Percentiles rank a stretch among this genome's conserved stretches.
Conservation (phyloP, 2,329 filamentous ascomycete species). For the Microcera coccophila region DNA sequence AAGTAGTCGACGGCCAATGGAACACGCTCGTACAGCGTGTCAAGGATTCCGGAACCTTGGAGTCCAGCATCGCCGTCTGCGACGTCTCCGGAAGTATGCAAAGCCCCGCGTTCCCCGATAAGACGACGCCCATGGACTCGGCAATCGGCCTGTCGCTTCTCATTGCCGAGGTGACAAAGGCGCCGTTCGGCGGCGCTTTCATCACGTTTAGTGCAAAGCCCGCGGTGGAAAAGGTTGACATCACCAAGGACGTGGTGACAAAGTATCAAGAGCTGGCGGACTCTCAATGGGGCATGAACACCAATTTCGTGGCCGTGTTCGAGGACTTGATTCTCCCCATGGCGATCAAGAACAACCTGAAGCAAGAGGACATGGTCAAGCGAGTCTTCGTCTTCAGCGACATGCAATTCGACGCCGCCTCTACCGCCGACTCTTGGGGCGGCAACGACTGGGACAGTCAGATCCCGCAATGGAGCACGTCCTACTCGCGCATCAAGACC, state of each 20-base stretch:
- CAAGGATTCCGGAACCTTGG: conserved; percentile 50
- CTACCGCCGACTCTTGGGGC: background rate
- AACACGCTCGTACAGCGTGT: conserved; percentile 54
- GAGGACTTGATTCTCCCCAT: conserved; percentile 51
- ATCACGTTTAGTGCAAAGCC: conserved; percentile 51
- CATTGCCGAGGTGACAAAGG: conserved; percentile 48
- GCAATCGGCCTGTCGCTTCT: conserved; percentile 55
- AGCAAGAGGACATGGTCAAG: conserved; percentile 57
- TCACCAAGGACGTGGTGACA: conserved; percentile 35
- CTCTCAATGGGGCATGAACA: conserved; percentile 41
- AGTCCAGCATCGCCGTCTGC: conserved; percentile 53
- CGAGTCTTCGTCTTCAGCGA: conserved; percentile 58
- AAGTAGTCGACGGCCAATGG: conserved; percentile 51
- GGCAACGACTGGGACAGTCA: background rate
- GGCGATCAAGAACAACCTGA: conserved; percentile 47
- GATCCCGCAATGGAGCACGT: conserved; percentile 38
- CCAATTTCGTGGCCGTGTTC: conserved; percentile 54
- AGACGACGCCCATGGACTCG: conserved; percentile 48
- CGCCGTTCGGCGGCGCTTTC: conserved; percentile 52
- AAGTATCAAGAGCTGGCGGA: conserved; percentile 36
- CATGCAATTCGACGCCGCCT: conserved; percentile 54
- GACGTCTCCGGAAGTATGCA: conserved; percentile 56
- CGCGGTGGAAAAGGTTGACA: conserved; percentile 38
- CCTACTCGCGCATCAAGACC: conserved; percentile 47
- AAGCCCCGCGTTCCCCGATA: conserved; percentile 37